phyloP scores from a whole-genome alignment of 768 basidiomycete genomes.

The Botryobasidium botryosum region DNA sequence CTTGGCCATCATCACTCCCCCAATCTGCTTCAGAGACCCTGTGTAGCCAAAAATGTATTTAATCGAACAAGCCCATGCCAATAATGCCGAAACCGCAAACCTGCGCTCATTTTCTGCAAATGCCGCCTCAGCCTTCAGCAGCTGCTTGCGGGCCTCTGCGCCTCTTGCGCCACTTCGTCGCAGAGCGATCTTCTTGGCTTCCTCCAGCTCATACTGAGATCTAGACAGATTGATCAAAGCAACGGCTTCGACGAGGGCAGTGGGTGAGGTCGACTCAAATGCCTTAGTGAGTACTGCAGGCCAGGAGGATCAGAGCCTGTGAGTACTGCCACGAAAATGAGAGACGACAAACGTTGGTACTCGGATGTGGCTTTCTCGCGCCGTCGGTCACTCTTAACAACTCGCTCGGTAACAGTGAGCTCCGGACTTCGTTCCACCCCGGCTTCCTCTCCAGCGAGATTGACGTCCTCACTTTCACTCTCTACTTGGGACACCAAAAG shows the following conservation, averaged over 20 bases:
- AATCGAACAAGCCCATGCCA: too few species aligned
- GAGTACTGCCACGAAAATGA: not conserved
- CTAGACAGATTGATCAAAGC: slow-evolving; percentile 10
- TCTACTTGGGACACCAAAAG: slow-evolving; percentile 29
- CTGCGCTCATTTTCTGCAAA: slow-evolving; percentile 21
- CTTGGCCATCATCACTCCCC: too few species aligned
- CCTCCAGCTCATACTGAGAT: slow-evolving; percentile 18
- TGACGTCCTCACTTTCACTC: too few species aligned
- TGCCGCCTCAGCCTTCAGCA: slow-evolving; percentile 29
- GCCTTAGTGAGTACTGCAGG: slow-evolving; percentile 16
- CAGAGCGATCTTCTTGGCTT: slow-evolving; percentile 29
- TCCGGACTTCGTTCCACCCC: too few species aligned
- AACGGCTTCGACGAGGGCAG: slow-evolving; percentile 12
- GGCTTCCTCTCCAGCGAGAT: slow-evolving; percentile 13
- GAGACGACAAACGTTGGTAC: not conserved
- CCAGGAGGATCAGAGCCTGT: too few species aligned
- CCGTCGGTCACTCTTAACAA: slow-evolving; percentile 28
- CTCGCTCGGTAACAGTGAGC: slow-evolving; percentile 24
- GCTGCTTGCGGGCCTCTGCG: slow-evolving; percentile 35
- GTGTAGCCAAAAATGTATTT: too few species aligned
- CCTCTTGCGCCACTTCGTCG: slow-evolving; percentile 41
- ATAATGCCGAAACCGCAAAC: slow-evolving; percentile 11
- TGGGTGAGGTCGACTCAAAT: slow-evolving; percentile 12
- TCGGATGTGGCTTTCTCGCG: slow-evolving; percentile 17
- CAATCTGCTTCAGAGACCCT: too few species aligned